Evolutionary conservation across 345 rosid species (phyloP).

Genomic region (Eutrema yunnanense): DNA sequence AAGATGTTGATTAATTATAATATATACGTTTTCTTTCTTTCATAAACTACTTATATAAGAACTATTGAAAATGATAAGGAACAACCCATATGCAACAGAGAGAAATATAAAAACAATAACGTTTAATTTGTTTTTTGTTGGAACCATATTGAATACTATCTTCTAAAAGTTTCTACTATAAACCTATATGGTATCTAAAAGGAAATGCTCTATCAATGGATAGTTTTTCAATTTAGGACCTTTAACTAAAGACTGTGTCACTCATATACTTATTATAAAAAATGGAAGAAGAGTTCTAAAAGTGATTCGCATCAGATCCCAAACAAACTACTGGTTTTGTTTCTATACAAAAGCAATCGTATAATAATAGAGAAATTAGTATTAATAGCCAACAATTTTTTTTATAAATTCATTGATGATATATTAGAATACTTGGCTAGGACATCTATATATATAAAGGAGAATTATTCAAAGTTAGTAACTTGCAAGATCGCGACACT

Average conservation of each 20-base stretch:
- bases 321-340: neutral
- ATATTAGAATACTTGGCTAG: too few species aligned
- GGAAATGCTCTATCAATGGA: neutral
- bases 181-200: neutral
- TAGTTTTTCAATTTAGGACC: neutral
- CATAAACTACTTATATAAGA: neutral
- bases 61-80: neutral
- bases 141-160: neutral
- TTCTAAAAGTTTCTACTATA: neutral
- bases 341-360: neutral
- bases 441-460: too few species aligned
- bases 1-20: neutral
- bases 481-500: too few species aligned
- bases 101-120: neutral
- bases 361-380: too few species aligned
- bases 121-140: neutral
- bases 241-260: neutral
- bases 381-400: too few species aligned
- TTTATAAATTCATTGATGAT: too few species aligned
- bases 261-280: neutral
- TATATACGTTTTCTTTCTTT: neutral
- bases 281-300: neutral
- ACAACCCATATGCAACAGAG: neutral
- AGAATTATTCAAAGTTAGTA: too few species aligned
- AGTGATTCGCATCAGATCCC: constrained; percentile 13